These are phyloP conservation scores for Lineolata rhizophorae DNA, from an alignment of 495 filamentous ascomycete genomes.

Conservation along the genomic window DNA sequence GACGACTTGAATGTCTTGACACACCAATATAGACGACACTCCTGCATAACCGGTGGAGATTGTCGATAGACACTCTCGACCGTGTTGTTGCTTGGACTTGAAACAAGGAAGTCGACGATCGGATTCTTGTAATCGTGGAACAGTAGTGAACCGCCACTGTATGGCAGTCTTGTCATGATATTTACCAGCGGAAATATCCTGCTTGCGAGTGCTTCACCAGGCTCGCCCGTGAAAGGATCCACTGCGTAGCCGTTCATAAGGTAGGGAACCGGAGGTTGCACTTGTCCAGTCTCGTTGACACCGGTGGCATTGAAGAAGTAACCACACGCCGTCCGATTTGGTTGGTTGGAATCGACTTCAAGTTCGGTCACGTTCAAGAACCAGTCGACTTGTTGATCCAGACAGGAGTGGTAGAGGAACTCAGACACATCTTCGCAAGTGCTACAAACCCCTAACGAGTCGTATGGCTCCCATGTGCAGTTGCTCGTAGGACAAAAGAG, in stretches of 20 bases:
- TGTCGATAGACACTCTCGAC: conserved; percentile 2
- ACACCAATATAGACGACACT: conserved; percentile 7
- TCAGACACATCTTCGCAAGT: conserved; percentile 3
- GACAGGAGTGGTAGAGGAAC: conserved; percentile 1
- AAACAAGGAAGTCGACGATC: conserved; percentile 3
- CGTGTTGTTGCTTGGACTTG: not conserved
- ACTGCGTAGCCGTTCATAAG: conserved; percentile 5
- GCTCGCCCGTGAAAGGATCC: not conserved
- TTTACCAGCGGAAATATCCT: conserved; percentile 3
- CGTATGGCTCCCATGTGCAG: conserved; percentile 8
- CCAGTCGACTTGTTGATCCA: conserved; percentile 2
- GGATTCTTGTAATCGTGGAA: conserved; percentile 3
- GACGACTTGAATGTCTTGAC: conserved; percentile 6
- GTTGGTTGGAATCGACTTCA: not conserved
- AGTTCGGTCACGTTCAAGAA: conserved; percentile 1
- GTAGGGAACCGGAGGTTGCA: too few relatives aligned
- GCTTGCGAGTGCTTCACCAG: conserved; percentile 3
- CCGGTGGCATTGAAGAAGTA: conserved; percentile 7
- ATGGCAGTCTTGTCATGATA: not conserved
- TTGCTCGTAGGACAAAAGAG: conserved; percentile 7
- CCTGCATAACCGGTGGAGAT: conserved; percentile 1
- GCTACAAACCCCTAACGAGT: conserved; percentile 8
- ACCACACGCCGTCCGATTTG: conserved; percentile 6
- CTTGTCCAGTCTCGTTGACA: too few relatives aligned
- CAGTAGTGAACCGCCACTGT: conserved; percentile 3